Evolutionary conservation across 2,329 filamentous ascomycete species (phyloP).

Genomic region (Xylaria sp.): DNA sequence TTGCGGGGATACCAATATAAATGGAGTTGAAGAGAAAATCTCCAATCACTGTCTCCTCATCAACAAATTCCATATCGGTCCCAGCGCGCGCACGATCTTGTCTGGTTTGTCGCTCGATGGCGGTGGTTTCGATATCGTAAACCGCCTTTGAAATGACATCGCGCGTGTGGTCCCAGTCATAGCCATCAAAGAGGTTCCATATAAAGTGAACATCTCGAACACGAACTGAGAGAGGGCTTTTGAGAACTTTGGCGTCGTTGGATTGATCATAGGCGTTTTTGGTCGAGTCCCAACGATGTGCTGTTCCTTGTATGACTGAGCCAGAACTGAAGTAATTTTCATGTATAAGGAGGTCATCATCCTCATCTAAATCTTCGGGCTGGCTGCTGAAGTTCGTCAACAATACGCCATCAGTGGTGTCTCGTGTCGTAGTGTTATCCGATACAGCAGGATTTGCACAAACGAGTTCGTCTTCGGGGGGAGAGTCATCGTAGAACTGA

Average conservation of each 20-base stretch:
- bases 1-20: constrained; percentile 90
- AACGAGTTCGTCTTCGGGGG: constrained; percentile 54
- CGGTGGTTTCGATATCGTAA: constrained; percentile 82
- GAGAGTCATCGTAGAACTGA: constrained; percentile 54
- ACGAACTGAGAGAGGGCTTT: constrained; percentile 75
- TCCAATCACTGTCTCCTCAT: constrained; percentile 85
- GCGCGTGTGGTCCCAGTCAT: constrained; percentile 90
- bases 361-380: constrained; percentile 51
- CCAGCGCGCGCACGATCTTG: constrained; percentile 61
- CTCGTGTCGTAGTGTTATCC: constrained; percentile 48
- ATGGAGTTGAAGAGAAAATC: constrained; percentile 99
- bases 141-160: constrained; percentile 88
- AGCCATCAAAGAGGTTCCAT: constrained; percentile 97
- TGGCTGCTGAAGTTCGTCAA: constrained; percentile 50
- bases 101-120: constrained; percentile 72
- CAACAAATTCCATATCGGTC: constrained; percentile 69
- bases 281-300: constrained; percentile 80
- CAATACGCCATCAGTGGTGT: constrained; percentile 53
- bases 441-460: constrained; percentile 46
- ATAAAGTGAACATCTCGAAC: constrained; percentile 90
- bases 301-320: constrained; percentile 66
- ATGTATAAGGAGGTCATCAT: constrained; percentile 69
- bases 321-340: constrained; percentile 77
- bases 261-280: constrained; percentile 75
- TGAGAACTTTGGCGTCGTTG: constrained; percentile 64